Conservation (phyloP, 2,329 filamentous ascomycete genomes). For the Taxawa tesnikishii region DNA sequence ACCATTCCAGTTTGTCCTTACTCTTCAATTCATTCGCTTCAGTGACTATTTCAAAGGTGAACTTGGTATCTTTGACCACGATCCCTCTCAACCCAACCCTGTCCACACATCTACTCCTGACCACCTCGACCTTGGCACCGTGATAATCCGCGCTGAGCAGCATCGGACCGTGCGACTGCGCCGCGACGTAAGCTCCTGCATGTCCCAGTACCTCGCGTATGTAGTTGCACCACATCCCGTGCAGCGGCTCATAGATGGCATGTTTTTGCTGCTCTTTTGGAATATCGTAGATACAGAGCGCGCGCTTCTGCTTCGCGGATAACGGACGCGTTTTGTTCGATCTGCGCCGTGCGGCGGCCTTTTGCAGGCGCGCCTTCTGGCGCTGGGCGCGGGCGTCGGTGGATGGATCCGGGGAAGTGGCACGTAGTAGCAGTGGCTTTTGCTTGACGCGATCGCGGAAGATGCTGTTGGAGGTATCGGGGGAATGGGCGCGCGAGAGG, state of each 20-base stretch:
- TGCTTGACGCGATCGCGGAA: slow-evolving; percentile 74
- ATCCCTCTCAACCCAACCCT: slow-evolving; percentile 78
- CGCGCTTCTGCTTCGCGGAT: slow-evolving; percentile 66
- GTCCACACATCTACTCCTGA: slow-evolving; percentile 66
- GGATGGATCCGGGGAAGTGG: slow-evolving; percentile 52
- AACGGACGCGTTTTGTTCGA: slow-evolving; percentile 53
- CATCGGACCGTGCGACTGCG: slow-evolving; percentile 53
- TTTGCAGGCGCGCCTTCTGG: slow-evolving; percentile 22
- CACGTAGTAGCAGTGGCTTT: slow-evolving; percentile 66
- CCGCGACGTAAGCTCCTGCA: slow-evolving; percentile 33
- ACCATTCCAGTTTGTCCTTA: slow-evolving; percentile 21
- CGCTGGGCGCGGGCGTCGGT: slow-evolving; percentile 40
- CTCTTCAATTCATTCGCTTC: slow-evolving; percentile 56
- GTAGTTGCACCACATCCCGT: slow-evolving; percentile 73
- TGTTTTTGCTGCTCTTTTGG: slow-evolving; percentile 59
- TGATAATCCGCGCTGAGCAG: slow-evolving; percentile 82
- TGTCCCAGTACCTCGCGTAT: slow-evolving; percentile 65
- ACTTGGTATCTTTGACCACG: slow-evolving; percentile 78
- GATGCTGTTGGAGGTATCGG: slow-evolving; percentile 56
- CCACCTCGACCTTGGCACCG: slow-evolving; percentile 71
- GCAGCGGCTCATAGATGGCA: slow-evolving; percentile 62
- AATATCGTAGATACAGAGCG: slow-evolving; percentile 61
- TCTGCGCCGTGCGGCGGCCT: slow-evolving; percentile 14
- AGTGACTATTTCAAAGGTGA: slow-evolving; percentile 76
- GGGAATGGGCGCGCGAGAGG: slow-evolving; percentile 67